Percentiles rank a stretch among this genome's conserved stretches.
These are phyloP conservation scores for Ligustrum vulgare DNA, from an alignment of 257 asterid genomes.

Conservation along the genomic window DNA sequence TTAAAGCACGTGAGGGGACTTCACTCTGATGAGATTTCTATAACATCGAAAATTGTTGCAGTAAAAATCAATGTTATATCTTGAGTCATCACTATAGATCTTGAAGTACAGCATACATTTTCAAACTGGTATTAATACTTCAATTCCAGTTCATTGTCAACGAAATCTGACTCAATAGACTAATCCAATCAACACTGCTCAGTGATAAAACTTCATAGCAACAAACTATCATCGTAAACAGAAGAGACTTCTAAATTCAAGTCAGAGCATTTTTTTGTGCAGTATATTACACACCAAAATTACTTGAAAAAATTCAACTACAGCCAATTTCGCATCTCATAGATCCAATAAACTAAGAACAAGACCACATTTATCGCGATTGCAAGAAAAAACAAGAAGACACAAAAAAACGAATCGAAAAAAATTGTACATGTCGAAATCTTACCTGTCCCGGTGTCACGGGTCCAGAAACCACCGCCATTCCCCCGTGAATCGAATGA, in stretches of 20 bases:
- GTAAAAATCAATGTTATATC: too few species aligned
- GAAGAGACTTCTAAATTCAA: background rate
- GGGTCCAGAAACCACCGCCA: constrained; percentile 72
- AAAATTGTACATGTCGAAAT: constrained; percentile 3
- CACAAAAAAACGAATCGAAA: constrained; percentile 10
- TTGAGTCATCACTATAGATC: background rate
- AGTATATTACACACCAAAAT: background rate
- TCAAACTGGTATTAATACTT: background rate
- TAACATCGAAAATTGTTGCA: background rate
- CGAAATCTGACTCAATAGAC: background rate
- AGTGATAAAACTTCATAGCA: background rate
- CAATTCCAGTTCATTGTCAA: background rate
- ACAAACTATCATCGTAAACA: background rate
- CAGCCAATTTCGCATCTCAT: constrained; percentile 15
- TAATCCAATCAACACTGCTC: constrained; percentile 4
- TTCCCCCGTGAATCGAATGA: constrained; percentile 21
- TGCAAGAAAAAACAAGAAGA: constrained; percentile 1
- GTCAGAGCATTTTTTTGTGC: background rate
- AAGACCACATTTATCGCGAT: constrained; percentile 16
- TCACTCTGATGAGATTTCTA: background rate
- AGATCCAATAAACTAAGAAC: constrained; percentile 19
- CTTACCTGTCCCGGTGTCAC: constrained; percentile 71
- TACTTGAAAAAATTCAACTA: background rate
- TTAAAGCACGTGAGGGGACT: background rate
- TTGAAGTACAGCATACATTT: background rate